phyloP scores from a whole-genome alignment of 139 green algal species.

The Nannochloris sp. region DNA sequence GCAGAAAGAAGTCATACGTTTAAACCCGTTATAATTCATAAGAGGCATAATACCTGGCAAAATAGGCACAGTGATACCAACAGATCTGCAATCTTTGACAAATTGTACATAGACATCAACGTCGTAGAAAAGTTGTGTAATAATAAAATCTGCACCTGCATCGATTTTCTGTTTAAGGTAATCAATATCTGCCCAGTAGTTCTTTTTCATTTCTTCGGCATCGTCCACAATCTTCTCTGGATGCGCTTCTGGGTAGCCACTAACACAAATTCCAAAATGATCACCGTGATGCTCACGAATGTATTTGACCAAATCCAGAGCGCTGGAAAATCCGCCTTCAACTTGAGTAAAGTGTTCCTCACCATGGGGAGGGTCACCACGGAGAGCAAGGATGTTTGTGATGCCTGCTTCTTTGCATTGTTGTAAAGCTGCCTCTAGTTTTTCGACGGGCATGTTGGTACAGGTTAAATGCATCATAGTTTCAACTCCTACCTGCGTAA shows the following conservation, averaged over 20 bases:
- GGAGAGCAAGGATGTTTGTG: slow-evolving; percentile 90
- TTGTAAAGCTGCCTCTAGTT: slow-evolving; percentile 74
- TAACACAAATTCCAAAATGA: slow-evolving; percentile 91
- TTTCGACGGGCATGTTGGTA: slow-evolving; percentile 94
- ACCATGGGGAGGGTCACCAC: slow-evolving; percentile 90
- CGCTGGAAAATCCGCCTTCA: slow-evolving; percentile 88
- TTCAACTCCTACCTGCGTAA: slow-evolving; percentile 81
- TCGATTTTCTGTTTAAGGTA: slow-evolving; percentile 98
- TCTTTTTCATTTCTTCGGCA: slow-evolving; percentile 58
- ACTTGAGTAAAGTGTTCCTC: slow-evolving; percentile 77
- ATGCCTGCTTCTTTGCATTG: slow-evolving; percentile 79
- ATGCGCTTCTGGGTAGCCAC: slow-evolving; percentile 94
- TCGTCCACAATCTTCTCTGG: slow-evolving; percentile 87
- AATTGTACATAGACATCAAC: slow-evolving; percentile 82
- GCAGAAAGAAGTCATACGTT: slow-evolving; percentile 97
- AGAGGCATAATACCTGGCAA: slow-evolving; percentile 97
- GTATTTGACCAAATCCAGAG: slow-evolving; percentile 91
- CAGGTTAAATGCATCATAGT: slow-evolving; percentile 99
- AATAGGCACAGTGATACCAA: slow-evolving; percentile 87
- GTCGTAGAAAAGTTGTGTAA: slow-evolving; percentile 98
- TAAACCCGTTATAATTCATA: slow-evolving; percentile 94
- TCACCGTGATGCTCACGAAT: slow-evolving; percentile 85
- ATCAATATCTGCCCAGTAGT: slow-evolving; percentile 78
- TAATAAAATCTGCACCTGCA: slow-evolving; percentile 85
- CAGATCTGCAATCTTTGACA: slow-evolving; percentile 52